phyloP scores from a whole-genome alignment of 1,139 yeast species.

The Lodderomyces orthopsilosis region DNA sequence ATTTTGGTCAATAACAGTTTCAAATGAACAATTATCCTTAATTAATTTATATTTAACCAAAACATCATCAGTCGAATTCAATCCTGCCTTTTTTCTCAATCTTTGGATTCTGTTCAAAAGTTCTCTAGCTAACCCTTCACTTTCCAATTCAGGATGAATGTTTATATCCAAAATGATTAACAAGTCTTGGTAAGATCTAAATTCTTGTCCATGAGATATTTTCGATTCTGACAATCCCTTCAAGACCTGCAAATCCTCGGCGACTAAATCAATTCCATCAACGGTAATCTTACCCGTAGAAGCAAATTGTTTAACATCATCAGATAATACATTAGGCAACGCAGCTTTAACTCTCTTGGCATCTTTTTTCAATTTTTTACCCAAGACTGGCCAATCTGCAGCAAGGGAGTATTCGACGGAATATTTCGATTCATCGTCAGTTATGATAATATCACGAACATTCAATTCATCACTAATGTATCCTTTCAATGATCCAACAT shows the following conservation, averaged over 20 bases:
- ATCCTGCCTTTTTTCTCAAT: conserved; percentile 93
- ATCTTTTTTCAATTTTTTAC: conserved; percentile 94
- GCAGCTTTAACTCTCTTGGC: conserved; percentile 94
- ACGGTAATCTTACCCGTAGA: conserved; percentile 73
- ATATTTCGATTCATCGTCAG: conserved; percentile 86
- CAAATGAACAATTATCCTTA: conserved; percentile 71
- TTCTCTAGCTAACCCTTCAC: conserved; percentile 96
- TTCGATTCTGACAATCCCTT: conserved; percentile 74
- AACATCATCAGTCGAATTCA: conserved; percentile 94
- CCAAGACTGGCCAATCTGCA: conserved; percentile 99
- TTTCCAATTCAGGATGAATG: conserved; percentile 80
- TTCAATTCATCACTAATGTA: conserved; percentile 91
- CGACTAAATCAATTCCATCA: conserved; percentile 82
- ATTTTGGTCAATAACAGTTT: conserved; percentile 61
- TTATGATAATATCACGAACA: conserved; percentile 81
- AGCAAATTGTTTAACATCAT: conserved; percentile 76
- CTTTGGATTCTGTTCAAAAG: conserved; percentile 96
- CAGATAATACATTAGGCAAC: conserved; percentile 75
- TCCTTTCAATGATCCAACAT: conserved; percentile 70
- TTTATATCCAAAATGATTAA: conserved; percentile 86
- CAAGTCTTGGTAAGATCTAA: conserved; percentile 85
- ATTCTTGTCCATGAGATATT: conserved; percentile 69
- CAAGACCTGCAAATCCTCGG: conserved; percentile 85
- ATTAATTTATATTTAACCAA: conserved; percentile 73
- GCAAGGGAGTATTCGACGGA: conserved; percentile 91